Evolutionary conservation across 2,329 filamentous ascomycete genomes (phyloP), one percentile per base, ranked within the genome.

Genomic region (Cytospora piceicola): DNA sequence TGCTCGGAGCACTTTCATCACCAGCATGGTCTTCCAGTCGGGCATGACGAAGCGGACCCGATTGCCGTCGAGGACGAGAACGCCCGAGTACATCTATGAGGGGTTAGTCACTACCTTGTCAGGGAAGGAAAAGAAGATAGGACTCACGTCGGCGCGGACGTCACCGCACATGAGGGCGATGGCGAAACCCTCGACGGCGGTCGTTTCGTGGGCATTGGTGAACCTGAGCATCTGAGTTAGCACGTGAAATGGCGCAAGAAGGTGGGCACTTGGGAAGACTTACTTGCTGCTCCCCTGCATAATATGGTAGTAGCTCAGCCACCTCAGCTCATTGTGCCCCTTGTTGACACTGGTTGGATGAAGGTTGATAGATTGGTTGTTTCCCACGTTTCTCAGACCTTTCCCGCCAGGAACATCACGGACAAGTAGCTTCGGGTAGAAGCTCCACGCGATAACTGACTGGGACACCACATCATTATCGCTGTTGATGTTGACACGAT

Each of bases 251-350:
- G 12, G 14, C 4, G 34, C 17, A 36, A 8, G 39, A 12, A 7
- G 30, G 15, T 9, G 2, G 6, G 17, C 2, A 9, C 30, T 0
- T 22, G 15, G 62, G 61, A 29, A 70, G 59, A 73, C 65, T 58
- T 24, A 52, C 60, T 29, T 42, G 29, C 29, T 39, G 54, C 39
- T 17, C 4, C 24, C 49, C 76, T 97, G 94, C 92, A 98, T 96
- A 69, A 98, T 97, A 75, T 96, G 91, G 79, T 98, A 98, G 76
- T 97, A 99, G 0, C 92, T 95, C 54, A 99, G 80, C 88, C 92
- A 98, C 73, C 88, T 90, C 49, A 93, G 80, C 51, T 88, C 86
- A 56, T 82, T 80, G 67, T 81, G 82, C 9, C 83, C 85, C 74
- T 93, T 93, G 76, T 98, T 98, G 70, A 99, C 92, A 1, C 93